Base-by-base conservation (phyloP, 495 filamentous ascomycete species). In the Aspergillus sparsus region DNA sequence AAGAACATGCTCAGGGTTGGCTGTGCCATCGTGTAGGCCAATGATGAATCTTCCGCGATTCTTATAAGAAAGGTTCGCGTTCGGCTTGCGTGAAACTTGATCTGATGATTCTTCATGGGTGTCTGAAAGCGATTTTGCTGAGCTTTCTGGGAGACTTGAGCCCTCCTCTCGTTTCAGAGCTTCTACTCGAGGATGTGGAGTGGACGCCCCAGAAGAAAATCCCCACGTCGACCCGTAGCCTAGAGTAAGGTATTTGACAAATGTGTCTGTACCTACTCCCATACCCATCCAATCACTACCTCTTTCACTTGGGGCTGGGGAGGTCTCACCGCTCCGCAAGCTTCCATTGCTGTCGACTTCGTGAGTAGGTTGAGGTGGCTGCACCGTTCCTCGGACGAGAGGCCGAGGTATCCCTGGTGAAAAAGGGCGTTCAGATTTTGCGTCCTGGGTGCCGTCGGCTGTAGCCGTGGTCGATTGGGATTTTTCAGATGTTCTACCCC, bases 1-100 rank as follows among this genome's bases (percentile, higher is more conserved):
- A 2, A 74, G 51, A 33, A 51, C 35, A 39, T 13, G 34, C n/a
- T 63, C 53, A 12, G 56, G 62, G 15, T 80, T 78, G 16, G 83
- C 81, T 47, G 89, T 69, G 44, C 86, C 79, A 12, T 89, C 87
- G 56, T 80, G 80, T 5, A 92, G 76, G 3, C 91, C 91, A 57
- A 95, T 82, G 10, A 93, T 73, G 65, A 87, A 95, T 56, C 83
- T 82, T 6, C 89, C 90, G 13, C 56, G 58, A 52, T 61, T 65
- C 27, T 59, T 36, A 32, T 39, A 44, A 21, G 58, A 52, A 8
- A 27, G 7, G 4, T 50, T 49, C 41, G 44, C 49, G 5, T 49
- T 57, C 21, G 54, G 5, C 12, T 50, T 42, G 27, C 53, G 32
- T 4, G 27, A 8, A 2, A 47, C 41, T 52, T 49, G 53, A 1